Evolutionary conservation across 2,329 filamentous ascomycete genomes (phyloP).

Genomic region (Chrysosphaeria jannelii): DNA sequence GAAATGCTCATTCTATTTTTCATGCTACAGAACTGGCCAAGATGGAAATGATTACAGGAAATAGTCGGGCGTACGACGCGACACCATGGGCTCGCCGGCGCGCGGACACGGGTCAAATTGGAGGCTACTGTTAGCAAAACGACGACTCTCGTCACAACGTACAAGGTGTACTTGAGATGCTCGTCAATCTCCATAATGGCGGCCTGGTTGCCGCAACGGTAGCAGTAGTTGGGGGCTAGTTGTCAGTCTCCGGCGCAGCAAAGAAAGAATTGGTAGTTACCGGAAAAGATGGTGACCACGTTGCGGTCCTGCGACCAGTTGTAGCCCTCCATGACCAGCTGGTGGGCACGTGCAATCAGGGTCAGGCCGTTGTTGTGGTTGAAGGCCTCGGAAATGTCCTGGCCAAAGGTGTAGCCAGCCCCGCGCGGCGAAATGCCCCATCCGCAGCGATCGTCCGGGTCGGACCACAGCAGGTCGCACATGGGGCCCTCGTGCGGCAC

Average conservation of each 20-base stretch:
- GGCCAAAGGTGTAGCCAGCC: conserved; percentile 82
- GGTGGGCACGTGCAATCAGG: conserved; percentile 82
- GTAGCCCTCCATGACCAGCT: conserved; percentile 97
- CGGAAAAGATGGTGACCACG: conserved; percentile 95
- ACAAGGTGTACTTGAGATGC: conserved; percentile 96
- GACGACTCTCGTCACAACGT: conserved; percentile 9
- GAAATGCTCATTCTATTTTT: too few relatives aligned
- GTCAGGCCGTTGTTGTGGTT: conserved; percentile 98
- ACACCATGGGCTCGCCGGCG: conserved; percentile 96
- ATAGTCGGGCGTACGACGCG: conserved; percentile 28
- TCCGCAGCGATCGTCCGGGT: conserved; percentile 85
- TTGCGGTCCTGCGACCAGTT: conserved; percentile 98
- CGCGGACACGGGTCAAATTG: conserved; percentile 97
- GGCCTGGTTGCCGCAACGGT: conserved; percentile 94
- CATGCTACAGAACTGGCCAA: too few relatives aligned
- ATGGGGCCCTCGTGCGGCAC: conserved; percentile 95
- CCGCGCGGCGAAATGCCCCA: conserved; percentile 91
- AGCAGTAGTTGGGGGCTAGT: conserved; percentile 73
- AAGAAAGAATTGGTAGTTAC: conserved; percentile 15
- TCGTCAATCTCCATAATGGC: conserved; percentile 99
- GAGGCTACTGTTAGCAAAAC: conserved; percentile 30
- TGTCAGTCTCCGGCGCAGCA: conserved; percentile 1
- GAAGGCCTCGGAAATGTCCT: conserved; percentile 95
- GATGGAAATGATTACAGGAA: conserved; percentile 3
- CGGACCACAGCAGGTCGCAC: conserved; percentile 93